phyloP scores from a whole-genome alignment of 2,329 filamentous ascomycete species.

The Hymenoscyphus scutula region DNA sequence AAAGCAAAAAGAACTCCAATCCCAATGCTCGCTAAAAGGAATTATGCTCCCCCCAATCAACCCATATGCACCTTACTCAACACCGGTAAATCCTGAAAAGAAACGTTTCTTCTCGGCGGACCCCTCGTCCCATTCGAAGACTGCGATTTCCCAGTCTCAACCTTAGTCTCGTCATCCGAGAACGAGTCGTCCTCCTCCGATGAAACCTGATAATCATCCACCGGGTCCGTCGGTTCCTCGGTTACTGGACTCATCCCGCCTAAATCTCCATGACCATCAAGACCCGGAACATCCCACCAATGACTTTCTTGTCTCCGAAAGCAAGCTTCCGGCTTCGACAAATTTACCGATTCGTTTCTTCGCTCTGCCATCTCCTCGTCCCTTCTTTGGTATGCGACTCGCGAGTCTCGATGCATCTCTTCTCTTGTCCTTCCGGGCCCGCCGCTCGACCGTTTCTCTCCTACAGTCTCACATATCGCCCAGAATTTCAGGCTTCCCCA shows the following conservation, averaged over 20 bases:
- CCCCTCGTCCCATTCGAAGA: not conserved
- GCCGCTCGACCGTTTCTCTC: conserved; percentile 33
- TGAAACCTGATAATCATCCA: conserved; percentile 17
- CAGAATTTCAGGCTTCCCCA: conserved; percentile 38
- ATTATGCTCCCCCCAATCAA: not conserved
- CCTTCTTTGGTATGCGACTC: conserved; percentile 47
- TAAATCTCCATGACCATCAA: conserved; percentile 13
- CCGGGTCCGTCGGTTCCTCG: conserved; percentile 27
- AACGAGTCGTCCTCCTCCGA: not conserved
- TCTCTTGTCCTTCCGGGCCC: conserved; percentile 48
- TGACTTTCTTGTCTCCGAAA: conserved; percentile 31
- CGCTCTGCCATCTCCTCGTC: conserved; percentile 45
- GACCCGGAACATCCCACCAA: conserved; percentile 37
- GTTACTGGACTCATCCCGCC: conserved; percentile 26
- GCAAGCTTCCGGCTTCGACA: conserved; percentile 4
- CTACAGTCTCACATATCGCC: conserved; percentile 27
- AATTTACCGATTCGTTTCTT: conserved; percentile 23
- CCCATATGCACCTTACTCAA: conserved; percentile 6
- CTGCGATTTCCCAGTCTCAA: not conserved
- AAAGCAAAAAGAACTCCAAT: conserved; percentile 9
- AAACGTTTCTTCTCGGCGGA: not conserved
- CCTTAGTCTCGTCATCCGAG: not conserved
- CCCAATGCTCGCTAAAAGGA: conserved; percentile 21
- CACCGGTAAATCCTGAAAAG: conserved; percentile 6
- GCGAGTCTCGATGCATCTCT: conserved; percentile 51